phyloP scores from a whole-genome alignment of 1,284 basidiomycete species.

The Leccinum fuscescens region DNA sequence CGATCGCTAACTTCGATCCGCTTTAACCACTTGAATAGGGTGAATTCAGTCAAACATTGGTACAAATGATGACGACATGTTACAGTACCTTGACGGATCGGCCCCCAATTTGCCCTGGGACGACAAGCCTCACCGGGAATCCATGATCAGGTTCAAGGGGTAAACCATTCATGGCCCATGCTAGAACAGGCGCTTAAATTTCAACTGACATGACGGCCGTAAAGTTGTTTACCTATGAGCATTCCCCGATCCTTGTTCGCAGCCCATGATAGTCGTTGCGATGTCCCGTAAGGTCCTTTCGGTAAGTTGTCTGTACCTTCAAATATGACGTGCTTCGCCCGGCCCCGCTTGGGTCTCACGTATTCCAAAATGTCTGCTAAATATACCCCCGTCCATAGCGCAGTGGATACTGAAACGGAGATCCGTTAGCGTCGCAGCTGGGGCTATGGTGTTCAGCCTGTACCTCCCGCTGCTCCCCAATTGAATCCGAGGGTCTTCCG shows the following conservation, averaged over 20 bases:
- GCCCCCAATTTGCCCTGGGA: constrained; percentile 68
- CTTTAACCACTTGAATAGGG: constrained; percentile 49
- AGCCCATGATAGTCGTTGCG: constrained; percentile 51
- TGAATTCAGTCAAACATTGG: neutral
- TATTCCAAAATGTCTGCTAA: constrained; percentile 57
- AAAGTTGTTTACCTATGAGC: constrained; percentile 40
- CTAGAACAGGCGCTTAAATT: constrained; percentile 17
- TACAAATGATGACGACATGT: neutral
- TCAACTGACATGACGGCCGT: neutral
- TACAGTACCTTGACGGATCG: constrained; percentile 42
- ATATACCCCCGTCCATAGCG: constrained; percentile 67
- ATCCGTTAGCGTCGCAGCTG: neutral
- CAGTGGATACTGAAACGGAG: constrained; percentile 45
- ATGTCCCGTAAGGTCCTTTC: constrained; percentile 68
- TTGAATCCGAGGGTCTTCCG: constrained; percentile 59
- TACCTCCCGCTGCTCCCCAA: constrained; percentile 52
- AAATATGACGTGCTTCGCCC: constrained; percentile 57
- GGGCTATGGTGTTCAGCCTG: neutral
- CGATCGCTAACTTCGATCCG: constrained; percentile 53
- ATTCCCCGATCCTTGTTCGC: constrained; percentile 51
- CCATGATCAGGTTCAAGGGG: constrained; percentile 66
- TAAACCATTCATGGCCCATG: constrained; percentile 64
- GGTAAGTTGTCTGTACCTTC: constrained; percentile 63
- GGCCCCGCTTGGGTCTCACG: constrained; percentile 41
- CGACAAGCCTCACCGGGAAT: constrained; percentile 58